Evolutionary conservation across 2,329 filamentous ascomycete species (phyloP).

Genomic region (Aspergillus alliaceus): DNA sequence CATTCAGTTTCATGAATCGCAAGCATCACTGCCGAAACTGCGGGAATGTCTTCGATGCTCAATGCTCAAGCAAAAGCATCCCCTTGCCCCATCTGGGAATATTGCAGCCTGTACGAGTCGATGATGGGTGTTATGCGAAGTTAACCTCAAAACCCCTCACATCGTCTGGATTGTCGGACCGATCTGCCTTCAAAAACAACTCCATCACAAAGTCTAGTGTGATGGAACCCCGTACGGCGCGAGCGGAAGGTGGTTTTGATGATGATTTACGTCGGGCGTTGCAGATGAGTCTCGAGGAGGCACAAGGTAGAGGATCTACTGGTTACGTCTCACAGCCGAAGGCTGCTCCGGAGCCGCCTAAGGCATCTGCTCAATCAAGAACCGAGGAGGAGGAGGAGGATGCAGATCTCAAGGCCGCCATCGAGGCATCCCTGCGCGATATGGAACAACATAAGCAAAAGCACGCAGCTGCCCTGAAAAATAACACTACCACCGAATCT

Average conservation of each 20-base stretch:
- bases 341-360: conserved; percentile 34
- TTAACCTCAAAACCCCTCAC: conserved; percentile 69
- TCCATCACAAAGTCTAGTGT: conserved; percentile 65
- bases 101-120: conserved; percentile 83
- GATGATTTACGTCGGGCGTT: conserved; percentile 91
- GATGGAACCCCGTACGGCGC: conserved; percentile 88
- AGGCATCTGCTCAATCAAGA: conserved; percentile 44
- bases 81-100: conserved; percentile 92
- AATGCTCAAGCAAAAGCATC: conserved; percentile 86
- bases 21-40: conserved; percentile 99
- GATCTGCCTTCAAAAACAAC: conserved; percentile 46
- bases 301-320: conserved; percentile 67
- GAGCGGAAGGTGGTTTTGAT: conserved; percentile 88
- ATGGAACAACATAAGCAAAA: conserved; percentile 98
- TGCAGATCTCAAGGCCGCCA: conserved; percentile 88
- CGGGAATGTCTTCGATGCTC: conserved; percentile 93
- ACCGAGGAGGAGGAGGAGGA: conserved; percentile 83
- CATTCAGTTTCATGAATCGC: conserved; percentile 96
- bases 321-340: conserved; percentile 71
- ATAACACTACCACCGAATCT: conserved; percentile 64
- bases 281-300: conserved; percentile 96
- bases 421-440: conserved; percentile 89
- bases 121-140: conserved; percentile 92
- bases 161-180: conserved; percentile 42
- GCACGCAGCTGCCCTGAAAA: conserved; percentile 79